These are phyloP conservation scores for Mycena belliarum DNA, from an alignment of 768 basidiomycete species.

Conservation along the genomic window DNA sequence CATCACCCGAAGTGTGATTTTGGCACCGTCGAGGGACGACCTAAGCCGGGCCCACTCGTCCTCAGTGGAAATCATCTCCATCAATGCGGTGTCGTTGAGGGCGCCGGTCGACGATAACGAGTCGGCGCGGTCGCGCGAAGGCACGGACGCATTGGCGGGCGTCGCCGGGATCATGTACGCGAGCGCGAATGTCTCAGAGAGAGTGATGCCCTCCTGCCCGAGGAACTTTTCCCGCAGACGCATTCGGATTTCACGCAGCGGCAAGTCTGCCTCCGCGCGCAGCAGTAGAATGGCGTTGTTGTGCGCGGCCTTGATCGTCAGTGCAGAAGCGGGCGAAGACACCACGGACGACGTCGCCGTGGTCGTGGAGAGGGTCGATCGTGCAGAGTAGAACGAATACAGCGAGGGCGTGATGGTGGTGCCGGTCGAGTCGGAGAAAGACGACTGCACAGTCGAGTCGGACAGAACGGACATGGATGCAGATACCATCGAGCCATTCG, in stretches of 20 bases:
- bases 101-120: conserved; percentile 31
- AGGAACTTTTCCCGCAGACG: conserved; percentile 68
- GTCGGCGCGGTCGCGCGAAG: conserved; percentile 35
- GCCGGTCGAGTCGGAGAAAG: conserved; percentile 21
- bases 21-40: conserved; percentile 44
- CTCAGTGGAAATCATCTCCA: conserved; percentile 53
- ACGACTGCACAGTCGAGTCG: conserved; percentile 16
- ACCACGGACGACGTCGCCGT: neutral
- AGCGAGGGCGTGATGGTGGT: conserved; percentile 34
- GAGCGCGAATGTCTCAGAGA: conserved; percentile 57
- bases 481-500: conserved; percentile 11
- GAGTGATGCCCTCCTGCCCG: conserved; percentile 55
- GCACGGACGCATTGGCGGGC: conserved; percentile 17
- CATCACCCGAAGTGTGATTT: conserved; percentile 59
- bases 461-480: conserved; percentile 11
- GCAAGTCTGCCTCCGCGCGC: conserved; percentile 47
- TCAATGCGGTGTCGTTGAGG: conserved; percentile 27
- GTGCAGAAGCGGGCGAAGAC: conserved; percentile 13
- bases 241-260: conserved; percentile 55
- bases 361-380: conserved; percentile 31
- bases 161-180: conserved; percentile 47
- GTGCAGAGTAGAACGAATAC: conserved; percentile 25
- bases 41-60: conserved; percentile 61
- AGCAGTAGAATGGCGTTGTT: conserved; percentile 65
- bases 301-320: conserved; percentile 67